Evolutionary conservation across 345 rosid genomes (phyloP).

Genomic region (Ceriops decandra): DNA sequence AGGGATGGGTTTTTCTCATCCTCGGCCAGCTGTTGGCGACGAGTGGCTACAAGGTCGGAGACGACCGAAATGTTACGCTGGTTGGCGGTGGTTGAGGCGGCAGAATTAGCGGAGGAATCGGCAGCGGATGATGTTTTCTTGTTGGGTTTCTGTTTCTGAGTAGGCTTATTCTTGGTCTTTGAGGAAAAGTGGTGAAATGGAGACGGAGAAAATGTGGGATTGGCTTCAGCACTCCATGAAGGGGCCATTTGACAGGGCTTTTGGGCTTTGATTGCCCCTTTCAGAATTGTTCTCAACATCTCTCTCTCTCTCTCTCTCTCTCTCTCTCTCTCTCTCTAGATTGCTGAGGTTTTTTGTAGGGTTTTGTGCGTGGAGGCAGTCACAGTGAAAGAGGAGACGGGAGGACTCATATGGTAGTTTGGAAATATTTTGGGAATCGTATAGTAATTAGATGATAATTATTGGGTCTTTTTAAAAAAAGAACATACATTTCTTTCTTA

Average conservation of each 20-base stretch:
- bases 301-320: background rate
- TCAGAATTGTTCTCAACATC: conserved; percentile 21
- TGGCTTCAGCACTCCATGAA: background rate
- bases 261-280: conserved; percentile 15
- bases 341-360: background rate
- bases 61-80: conserved; percentile 29
- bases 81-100: conserved; percentile 29
- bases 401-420: too few species aligned
- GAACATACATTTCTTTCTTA: too few species aligned
- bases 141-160: conserved; percentile 43
- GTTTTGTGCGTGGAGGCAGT: background rate
- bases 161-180: conserved; percentile 33
- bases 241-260: conserved; percentile 2
- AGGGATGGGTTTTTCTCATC: conserved; percentile 68
- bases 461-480: too few species aligned
- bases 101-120: conserved; percentile 16
- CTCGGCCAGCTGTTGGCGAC: conserved; percentile 52
- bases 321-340: background rate
- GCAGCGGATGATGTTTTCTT: conserved; percentile 8
- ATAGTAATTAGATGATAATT: too few species aligned
- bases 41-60: conserved; percentile 41
- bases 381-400: too few species aligned
- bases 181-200: conserved; percentile 9
- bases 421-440: too few species aligned
- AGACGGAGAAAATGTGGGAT: background rate